These are phyloP conservation scores for Krasilnikovozyma curviuscula DNA, from an alignment of 768 basidiomycete species.

Conservation along the genomic window DNA sequence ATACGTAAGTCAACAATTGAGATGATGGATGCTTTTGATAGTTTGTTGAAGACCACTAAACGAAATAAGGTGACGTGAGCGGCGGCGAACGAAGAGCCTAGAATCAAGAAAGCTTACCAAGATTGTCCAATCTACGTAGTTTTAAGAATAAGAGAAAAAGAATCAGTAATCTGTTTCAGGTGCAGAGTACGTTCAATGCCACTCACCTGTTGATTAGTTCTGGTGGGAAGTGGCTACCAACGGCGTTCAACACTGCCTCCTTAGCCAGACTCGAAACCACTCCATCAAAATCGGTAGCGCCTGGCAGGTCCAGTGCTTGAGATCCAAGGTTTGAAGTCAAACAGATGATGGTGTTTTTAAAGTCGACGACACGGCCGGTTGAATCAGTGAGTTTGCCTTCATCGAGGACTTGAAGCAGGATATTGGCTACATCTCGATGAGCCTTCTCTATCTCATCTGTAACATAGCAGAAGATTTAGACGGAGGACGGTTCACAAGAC, in stretches of 20 bases:
- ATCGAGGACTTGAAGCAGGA: constrained; percentile 74
- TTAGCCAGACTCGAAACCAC: constrained; percentile 43
- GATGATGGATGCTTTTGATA: constrained; percentile 52
- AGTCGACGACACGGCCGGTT: constrained; percentile 35
- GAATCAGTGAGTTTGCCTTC: constrained; percentile 79
- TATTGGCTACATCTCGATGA: constrained; percentile 66
- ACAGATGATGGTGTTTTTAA: constrained; percentile 73
- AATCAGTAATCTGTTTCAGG: too few species aligned
- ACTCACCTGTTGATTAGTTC: constrained; percentile 62
- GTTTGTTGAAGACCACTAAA: constrained; percentile 79
- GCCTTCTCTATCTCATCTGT: constrained; percentile 70
- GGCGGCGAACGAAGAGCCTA: too few species aligned
- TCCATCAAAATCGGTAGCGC: constrained; percentile 45
- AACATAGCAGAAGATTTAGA: neutral
- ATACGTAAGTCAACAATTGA: constrained; percentile 59
- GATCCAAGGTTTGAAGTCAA: constrained; percentile 66
- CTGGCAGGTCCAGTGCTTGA: constrained; percentile 40
- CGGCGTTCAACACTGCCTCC: constrained; percentile 50
- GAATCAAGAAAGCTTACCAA: too few species aligned
- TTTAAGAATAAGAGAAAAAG: neutral
- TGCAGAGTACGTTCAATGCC: too few species aligned
- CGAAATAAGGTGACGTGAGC: too few species aligned
- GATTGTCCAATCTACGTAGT: constrained; percentile 31
- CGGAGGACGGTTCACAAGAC: neutral
- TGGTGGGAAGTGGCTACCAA: constrained; percentile 65